Evolutionary conservation across 352 stramenopile species (phyloP).

Genomic region (Blastocystis sp.): DNA sequence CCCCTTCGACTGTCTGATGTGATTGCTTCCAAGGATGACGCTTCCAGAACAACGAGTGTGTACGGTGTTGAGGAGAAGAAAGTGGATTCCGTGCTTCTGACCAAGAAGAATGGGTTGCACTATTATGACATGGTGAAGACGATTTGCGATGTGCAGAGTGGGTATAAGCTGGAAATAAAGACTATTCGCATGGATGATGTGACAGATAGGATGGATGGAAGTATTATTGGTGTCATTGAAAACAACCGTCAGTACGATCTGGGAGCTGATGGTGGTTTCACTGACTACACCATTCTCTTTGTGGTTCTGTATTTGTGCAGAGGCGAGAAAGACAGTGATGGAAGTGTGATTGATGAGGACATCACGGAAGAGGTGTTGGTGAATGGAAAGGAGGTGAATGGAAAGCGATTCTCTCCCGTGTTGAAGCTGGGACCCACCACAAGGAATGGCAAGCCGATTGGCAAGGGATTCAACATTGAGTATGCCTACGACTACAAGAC

Average conservation of each 20-base stretch:
- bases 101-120: neutral
- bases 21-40: neutral
- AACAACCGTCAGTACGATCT: conserved; percentile 36
- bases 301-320: conserved; percentile 52
- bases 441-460: conserved; percentile 5
- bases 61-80: conserved; percentile 27
- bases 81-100: neutral
- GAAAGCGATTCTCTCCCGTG: neutral
- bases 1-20: conserved; percentile 3
- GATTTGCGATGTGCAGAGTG: neutral
- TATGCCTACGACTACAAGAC: conserved; percentile 54
- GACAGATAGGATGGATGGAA: neutral
- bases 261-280: conserved; percentile 40
- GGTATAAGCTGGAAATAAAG: neutral
- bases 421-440: neutral
- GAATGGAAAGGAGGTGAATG: neutral
- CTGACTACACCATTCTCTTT: conserved; percentile 42
- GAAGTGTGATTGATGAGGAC: neutral
- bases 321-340: conserved; percentile 24
- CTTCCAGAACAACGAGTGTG: neutral
- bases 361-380: neutral
- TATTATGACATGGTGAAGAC: conserved; percentile 6
- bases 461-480: conserved; percentile 55
- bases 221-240: neutral
- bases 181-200: neutral